Evolutionary conservation across 2,329 filamentous ascomycete genomes (phyloP), one percentile per base, ranked within the genome.

Genomic region (Camptophora hylomeconis): DNA sequence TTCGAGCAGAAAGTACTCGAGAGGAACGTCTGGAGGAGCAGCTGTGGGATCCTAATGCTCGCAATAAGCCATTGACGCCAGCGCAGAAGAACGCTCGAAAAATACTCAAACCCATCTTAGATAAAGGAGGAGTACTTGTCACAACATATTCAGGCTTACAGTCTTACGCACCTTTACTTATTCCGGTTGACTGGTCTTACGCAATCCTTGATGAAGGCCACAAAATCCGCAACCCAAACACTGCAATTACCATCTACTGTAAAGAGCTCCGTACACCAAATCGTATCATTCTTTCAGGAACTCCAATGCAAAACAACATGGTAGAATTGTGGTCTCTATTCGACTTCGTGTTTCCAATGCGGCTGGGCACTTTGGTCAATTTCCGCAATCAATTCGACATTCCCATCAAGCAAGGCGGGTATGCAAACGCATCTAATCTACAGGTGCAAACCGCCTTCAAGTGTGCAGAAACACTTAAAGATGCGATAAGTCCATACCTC

Each of bases 121-220:
- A 75, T 33, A 73, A 92, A 36, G 89, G 92, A 0, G 87, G 95
- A 56, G 80, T 98, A 12, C 65, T 98, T 4, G 80, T 98, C 10
- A 98, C 89, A 0, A 95, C 89, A 0, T 98, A 98, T 49, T 80
- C 86, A 12, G 89, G 92, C 0, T 65, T 98, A n/a, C 84, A 94
- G 47, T 89, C 82, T 0, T 95, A 95, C 43, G 74, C 79, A 0
- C 75, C 87, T 27, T 67, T 87, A 18, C 59, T 98, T 13, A 75
- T 92, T 18, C 75, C 78, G 1, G 72, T 84, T 1, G 69, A 89
- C 37, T 98, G 89, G 89, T 82, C 78, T 12, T 94, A 92, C 51
- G 86, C 84, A 7, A 80, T 95, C 7, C 67, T 98, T 4, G 89
- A 98, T 36, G 89, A 98, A 61, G 89, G 92, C 3, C 92, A 98